phyloP scores from a whole-genome alignment of 345 rosid species.

The Aquilaria malaccensis region DNA sequence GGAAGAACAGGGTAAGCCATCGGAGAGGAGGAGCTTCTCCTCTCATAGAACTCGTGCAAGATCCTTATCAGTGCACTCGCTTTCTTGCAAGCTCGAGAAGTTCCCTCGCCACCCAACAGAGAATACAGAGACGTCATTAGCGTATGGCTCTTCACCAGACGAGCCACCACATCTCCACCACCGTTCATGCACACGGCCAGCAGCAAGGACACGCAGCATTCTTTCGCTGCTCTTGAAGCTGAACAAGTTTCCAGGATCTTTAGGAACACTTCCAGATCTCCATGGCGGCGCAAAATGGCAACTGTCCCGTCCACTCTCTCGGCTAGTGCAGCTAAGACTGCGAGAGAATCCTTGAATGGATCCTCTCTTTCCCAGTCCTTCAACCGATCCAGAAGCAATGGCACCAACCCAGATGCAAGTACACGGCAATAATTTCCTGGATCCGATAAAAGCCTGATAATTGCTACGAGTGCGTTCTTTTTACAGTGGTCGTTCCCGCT shows the following conservation, averaged over 20 bases:
- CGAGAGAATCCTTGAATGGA: slow-evolving; percentile 49
- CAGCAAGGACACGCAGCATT: slow-evolving; percentile 60
- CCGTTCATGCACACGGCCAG: slow-evolving; percentile 62
- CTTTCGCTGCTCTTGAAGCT: slow-evolving; percentile 46
- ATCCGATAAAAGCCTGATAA: slow-evolving; percentile 52
- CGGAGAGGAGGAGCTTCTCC: slow-evolving; percentile 27
- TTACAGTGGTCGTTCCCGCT: slow-evolving; percentile 35
- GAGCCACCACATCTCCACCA: slow-evolving; percentile 46
- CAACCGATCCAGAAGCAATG: slow-evolving; percentile 43
- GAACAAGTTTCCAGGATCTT: slow-evolving; percentile 34
- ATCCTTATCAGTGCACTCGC: slow-evolving; percentile 56
- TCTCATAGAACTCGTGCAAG: slow-evolving; percentile 65
- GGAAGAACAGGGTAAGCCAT: slow-evolving; percentile 22
- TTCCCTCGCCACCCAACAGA: slow-evolving; percentile 51
- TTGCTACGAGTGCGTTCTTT: slow-evolving; percentile 67
- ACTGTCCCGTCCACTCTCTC: slow-evolving; percentile 53
- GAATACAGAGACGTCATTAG: slow-evolving; percentile 66
- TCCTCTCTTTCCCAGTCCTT: slow-evolving; percentile 41
- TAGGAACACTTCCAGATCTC: slow-evolving; percentile 35
- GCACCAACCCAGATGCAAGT: slow-evolving; percentile 47
- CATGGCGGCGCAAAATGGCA: slow-evolving; percentile 36
- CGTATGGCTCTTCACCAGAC: slow-evolving; percentile 41
- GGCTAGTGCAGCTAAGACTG: slow-evolving; percentile 58
- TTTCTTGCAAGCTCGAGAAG: slow-evolving; percentile 62
- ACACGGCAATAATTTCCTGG: slow-evolving; percentile 47